Base-by-base conservation (phyloP, 2,329 filamentous ascomycete species). In the Fusarium sulawesiense region DNA sequence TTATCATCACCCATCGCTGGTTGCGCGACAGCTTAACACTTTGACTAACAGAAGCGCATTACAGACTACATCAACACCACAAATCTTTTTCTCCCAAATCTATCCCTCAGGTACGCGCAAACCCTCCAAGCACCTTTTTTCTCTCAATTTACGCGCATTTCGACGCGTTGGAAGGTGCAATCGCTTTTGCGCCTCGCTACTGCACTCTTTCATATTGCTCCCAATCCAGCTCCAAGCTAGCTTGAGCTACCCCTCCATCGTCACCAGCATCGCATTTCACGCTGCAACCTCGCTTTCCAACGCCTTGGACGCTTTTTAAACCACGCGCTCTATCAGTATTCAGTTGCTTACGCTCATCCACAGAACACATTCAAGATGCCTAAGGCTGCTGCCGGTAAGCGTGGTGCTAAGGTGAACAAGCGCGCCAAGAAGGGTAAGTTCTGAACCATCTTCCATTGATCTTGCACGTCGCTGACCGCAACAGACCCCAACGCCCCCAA, bases 401-500 rank as follows among this genome's bases (percentile, higher is more conserved):
- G 84, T 72, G 85, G 83, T 72, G 87, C 82, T 63, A 83, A 84
- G 79, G 87, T 86, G 84, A 54, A 61, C 44, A 83, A 83, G 78
- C 84, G 86, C 68, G 76, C 73, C 78, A 89, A 89, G 86, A 89
- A 89, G 86, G 86, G 86, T 88, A 79, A 76, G 85, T 80, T n/a
- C 7, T 50, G 11, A 27, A 16, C 41, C 27, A 49, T 30, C 37
- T 25, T n/a, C 32, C 23, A 20, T 9, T 9, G 18, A 23, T 13
- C 37, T 21, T 23, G 34, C 18, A 37, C 10, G 34, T 37, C 34
- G 40, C 60, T 71, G 45, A 71, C 34, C 30, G 13, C 13, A 18
- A 11, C 77, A 97, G 94, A 98, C 84, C 94, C 94, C 83, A 98
- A 98, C 85, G 95, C 94, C 66, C 96, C 96, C 82, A 99, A 98